phyloP scores from a whole-genome alignment of 805 yeast genomes.

The Teunomyces cretensis region DNA sequence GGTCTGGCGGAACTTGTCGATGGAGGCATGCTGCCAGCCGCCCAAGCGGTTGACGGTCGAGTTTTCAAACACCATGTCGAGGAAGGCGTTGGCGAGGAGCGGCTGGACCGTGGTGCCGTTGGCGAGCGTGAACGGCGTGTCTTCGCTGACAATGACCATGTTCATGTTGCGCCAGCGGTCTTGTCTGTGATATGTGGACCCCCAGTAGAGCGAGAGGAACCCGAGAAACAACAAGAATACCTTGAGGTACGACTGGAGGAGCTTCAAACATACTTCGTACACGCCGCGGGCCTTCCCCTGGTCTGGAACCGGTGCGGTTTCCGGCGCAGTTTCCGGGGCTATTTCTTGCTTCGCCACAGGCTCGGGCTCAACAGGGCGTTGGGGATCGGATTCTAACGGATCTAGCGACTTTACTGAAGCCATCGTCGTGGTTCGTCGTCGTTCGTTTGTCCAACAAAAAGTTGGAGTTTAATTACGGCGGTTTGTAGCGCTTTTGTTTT shows the following conservation, averaged over 20 bases:
- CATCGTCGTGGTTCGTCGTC: background rate
- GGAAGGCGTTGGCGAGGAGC: slow-evolving; percentile 18
- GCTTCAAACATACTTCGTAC: slow-evolving; percentile 7
- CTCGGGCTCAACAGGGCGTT: background rate
- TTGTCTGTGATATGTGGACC: slow-evolving; percentile 31
- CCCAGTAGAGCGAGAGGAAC: slow-evolving; percentile 43
- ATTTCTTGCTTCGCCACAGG: too few relatives aligned
- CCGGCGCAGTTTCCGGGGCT: too few relatives aligned
- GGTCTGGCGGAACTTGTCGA: slow-evolving; percentile 10
- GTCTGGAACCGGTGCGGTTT: too few relatives aligned
- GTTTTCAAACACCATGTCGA: slow-evolving; percentile 14
- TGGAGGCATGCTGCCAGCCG: slow-evolving; percentile 16
- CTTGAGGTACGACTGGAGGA: slow-evolving; percentile 17
- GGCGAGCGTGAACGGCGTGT: slow-evolving; percentile 14
- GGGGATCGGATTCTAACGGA: background rate
- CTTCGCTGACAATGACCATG: slow-evolving; percentile 39
- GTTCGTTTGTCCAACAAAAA: too few relatives aligned
- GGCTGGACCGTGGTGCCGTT: slow-evolving; percentile 20
- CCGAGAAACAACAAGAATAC: slow-evolving; percentile 26
- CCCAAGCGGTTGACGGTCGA: slow-evolving; percentile 13
- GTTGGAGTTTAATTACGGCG: too few relatives aligned
- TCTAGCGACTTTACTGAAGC: background rate
- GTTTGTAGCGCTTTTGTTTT: too few relatives aligned
- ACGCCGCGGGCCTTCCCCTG: background rate
- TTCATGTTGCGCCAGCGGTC: slow-evolving; percentile 30